Conservation (phyloP, 768 basidiomycete species). For the Phylloporus sp. region DNA sequence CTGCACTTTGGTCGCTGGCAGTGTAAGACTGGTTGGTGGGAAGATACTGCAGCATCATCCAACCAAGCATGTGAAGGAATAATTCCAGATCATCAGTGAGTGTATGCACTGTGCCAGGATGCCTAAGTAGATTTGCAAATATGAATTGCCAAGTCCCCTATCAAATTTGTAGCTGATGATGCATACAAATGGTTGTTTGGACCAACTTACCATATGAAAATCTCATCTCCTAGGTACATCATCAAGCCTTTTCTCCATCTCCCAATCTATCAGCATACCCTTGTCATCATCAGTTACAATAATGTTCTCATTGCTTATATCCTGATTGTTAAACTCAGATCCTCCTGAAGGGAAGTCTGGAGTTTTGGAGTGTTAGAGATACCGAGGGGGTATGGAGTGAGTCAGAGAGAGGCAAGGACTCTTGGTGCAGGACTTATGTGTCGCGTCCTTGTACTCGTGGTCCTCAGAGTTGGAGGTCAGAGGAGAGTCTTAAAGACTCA, state of each 20-base stretch:
- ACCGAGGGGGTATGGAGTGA: too few relatives aligned
- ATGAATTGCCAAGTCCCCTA: too few relatives aligned
- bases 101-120: conserved; percentile 10
- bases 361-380: too few relatives aligned
- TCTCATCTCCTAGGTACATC: not conserved
- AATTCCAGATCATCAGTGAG: conserved; percentile 32
- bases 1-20: not conserved
- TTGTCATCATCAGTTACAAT: not conserved
- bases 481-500: too few relatives aligned
- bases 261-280: conserved; percentile 24
- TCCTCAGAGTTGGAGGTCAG: too few relatives aligned
- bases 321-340: conserved; percentile 27
- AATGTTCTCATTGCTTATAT: conserved; percentile 14
- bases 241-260: conserved; percentile 4
- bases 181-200: too few relatives aligned
- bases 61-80: conserved; percentile 13
- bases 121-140: not conserved
- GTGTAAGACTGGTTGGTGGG: not conserved
- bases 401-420: too few relatives aligned
- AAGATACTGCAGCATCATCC: not conserved
- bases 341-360: too few relatives aligned
- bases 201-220: not conserved
- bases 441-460: too few relatives aligned
- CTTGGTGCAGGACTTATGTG: too few relatives aligned
- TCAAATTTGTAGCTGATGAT: not conserved